Conservation (phyloP, 2,329 filamentous ascomycete genomes). For the Ceratocystis alfenasii region DNA sequence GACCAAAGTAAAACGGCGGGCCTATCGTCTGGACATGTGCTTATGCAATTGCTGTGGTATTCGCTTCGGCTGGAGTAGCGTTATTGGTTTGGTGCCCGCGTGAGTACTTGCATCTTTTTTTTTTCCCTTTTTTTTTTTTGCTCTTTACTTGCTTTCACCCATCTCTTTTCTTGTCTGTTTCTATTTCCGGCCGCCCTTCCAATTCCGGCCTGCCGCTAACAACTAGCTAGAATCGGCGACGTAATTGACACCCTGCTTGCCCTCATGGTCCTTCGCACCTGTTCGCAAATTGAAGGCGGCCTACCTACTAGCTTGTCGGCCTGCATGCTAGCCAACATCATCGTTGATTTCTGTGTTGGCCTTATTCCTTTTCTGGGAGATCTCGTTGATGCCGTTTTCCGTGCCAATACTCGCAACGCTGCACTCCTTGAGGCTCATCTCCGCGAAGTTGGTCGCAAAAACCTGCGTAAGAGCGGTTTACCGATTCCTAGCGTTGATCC, state of each 20-base stretch:
- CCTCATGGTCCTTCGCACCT: constrained; percentile 60
- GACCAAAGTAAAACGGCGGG: constrained; percentile 71
- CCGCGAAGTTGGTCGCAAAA: constrained; percentile 53
- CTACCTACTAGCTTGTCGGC: constrained; percentile 49
- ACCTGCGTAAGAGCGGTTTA: constrained; percentile 37
- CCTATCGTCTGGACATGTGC: constrained; percentile 74
- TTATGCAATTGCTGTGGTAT: constrained; percentile 73
- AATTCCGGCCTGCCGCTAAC: constrained; percentile 1
- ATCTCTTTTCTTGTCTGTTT: no score
- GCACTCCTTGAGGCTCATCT: constrained; percentile 56
- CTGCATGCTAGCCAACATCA: constrained; percentile 71
- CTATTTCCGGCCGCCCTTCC: no score
- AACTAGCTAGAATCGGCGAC: constrained; percentile 54
- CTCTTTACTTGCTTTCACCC: no score
- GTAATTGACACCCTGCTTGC: constrained; percentile 61
- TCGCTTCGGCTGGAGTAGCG: constrained; percentile 76
- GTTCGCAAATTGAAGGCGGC: constrained; percentile 62
- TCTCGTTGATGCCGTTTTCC: constrained; percentile 57
- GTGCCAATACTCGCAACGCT: constrained; percentile 66
- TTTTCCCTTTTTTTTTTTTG: not conserved
- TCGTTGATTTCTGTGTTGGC: constrained; percentile 60
- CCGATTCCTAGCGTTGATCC: constrained; percentile 40
- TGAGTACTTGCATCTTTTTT: constrained; percentile 37
- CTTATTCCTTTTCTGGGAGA: constrained; percentile 68
- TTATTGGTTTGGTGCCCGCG: constrained; percentile 74